Evolutionary conservation across 2,329 filamentous ascomycete species (phyloP), one percentile per base, ranked within the genome.

Genomic region (Fusarium anguioides): DNA sequence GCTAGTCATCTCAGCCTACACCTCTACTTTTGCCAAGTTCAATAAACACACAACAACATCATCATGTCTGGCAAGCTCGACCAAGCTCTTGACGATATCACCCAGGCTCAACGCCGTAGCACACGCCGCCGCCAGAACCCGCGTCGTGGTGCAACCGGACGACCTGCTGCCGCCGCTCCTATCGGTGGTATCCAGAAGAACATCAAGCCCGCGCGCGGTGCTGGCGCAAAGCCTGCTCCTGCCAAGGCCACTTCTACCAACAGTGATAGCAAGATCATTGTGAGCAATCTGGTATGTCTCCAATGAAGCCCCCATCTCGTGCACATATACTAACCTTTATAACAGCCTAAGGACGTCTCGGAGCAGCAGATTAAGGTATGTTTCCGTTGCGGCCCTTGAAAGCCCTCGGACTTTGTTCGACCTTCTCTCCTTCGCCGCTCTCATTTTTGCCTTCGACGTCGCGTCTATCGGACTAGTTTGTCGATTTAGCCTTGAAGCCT

Each of bases 301-400:
- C 12, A 36, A 7, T 29, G 21, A 36, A 12, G n/a, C 31, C 20
- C 42, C 64, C 1, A 3, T 3, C 11, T 20, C n/a, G 3, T 21
- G 33, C 12, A n/a, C 15, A 7, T 15, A n/a, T 42, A 46, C 86
- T 91, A 83, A 91, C 80, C 26, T 24, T 15, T 8, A 10, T 18
- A 55, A 31, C 72, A 98, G 93, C 96, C 96, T 80, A 90, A 91
- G 85, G 96, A 99, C 89, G 94, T 99, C 81, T 93, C 89, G 83
- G 95, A 98, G 87, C 85, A 84, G 84, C 93, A 96, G 90, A 96
- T 99, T 85, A 98, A 99, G 96, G 96, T 99, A 99, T 96, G 96
- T 99, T 94, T 91, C 94, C 89, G 86, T 88, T 91, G 85, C 90
- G 90, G 89, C 87, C 82, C 77, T 81, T 82, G 15, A 79, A 81